Percentiles rank a stretch among this genome's conserved stretches.
phyloP scores from a whole-genome alignment of 345 rosid genomes.

The Hibiscus syriacus region DNA sequence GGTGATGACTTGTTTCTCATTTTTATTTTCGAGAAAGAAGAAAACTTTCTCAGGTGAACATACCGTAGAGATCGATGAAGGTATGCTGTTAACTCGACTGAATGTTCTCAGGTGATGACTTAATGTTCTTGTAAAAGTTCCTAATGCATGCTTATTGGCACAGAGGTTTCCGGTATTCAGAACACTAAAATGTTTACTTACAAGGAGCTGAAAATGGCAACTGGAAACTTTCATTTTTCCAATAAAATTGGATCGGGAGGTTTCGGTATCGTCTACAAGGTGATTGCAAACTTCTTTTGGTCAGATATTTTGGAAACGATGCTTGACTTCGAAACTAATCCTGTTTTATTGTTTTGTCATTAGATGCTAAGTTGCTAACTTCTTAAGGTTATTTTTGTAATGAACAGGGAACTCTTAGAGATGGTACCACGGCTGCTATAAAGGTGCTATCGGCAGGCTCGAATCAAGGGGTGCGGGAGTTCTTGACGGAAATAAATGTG shows the following conservation, averaged over 20 bases:
- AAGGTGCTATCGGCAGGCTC: constrained; percentile 60
- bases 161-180: constrained; percentile 48
- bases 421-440: constrained; percentile 46
- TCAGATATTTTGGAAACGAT: neutral
- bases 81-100: constrained; percentile 17
- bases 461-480: constrained; percentile 57
- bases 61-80: constrained; percentile 35
- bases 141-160: constrained; percentile 8
- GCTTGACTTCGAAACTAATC: neutral
- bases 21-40: constrained; percentile 26
- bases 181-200: constrained; percentile 34
- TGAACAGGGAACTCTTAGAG: constrained; percentile 46
- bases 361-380: neutral
- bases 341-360: neutral
- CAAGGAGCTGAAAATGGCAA: constrained; percentile 44
- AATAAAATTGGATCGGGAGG: constrained; percentile 72
- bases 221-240: constrained; percentile 37
- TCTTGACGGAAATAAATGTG: constrained; percentile 53
- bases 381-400: neutral
- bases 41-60: constrained; percentile 10
- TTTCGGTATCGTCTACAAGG: constrained; percentile 72
- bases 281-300: constrained; percentile 19
- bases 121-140: neutral
- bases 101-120: too few species aligned
- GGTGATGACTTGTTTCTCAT: constrained; percentile 37